Base-by-base conservation (phyloP, 2,329 filamentous ascomycete genomes). In the Dactylellina drechsleri region DNA sequence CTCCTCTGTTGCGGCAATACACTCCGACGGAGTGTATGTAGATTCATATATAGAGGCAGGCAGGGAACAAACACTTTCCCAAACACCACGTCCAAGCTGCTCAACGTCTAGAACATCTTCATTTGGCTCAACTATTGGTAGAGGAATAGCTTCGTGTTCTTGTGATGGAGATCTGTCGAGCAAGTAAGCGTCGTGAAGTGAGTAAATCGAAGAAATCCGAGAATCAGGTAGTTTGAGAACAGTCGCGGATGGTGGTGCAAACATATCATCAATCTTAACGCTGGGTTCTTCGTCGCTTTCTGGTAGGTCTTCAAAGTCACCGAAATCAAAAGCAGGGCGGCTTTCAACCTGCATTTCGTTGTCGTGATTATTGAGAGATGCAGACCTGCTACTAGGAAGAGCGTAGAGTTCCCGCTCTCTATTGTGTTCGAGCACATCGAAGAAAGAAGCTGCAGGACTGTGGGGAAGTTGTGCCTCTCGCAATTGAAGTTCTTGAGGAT, bases 261-360 rank as follows among this genome's bases (percentile, higher is more conserved):
- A 75, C 71, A 75, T 75, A 28, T 62, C 59, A 13, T 60, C 64
- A 31, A 75, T 16, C 28, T 75, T 45, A 18, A 64, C 64, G 23
- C 26, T 64, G 23, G 18, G 49, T 23, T 58, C 71, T n/a, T 74
- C 16, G n/a, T 75, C 71, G 18, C 64, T 75, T 12, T 64, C 52
- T 2, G 64, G 71, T 8, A 75, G 53, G 15, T 67, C 64, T 5
- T 75, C 70, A n/a, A 67, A 67, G 31, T 75, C 70, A 41, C 67
- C 64, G 23, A 75, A 75, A 20, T 75, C 57, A n/a, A 68, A 75
- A 15, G 20, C 64, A 18, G 64, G 58, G 13, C 64, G 58, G 6
- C 62, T 68, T 47, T 68, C 71, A 49, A 75, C 62, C 26, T 75
- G 58, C 18, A 68, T 60, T 12, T 75, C 71, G 49, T 65, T 18